Percentiles rank a stretch among this genome's conserved stretches.
Evolutionary conservation across 768 basidiomycete genomes (phyloP).

Genomic region (Mrakia hoshinonis): DNA sequence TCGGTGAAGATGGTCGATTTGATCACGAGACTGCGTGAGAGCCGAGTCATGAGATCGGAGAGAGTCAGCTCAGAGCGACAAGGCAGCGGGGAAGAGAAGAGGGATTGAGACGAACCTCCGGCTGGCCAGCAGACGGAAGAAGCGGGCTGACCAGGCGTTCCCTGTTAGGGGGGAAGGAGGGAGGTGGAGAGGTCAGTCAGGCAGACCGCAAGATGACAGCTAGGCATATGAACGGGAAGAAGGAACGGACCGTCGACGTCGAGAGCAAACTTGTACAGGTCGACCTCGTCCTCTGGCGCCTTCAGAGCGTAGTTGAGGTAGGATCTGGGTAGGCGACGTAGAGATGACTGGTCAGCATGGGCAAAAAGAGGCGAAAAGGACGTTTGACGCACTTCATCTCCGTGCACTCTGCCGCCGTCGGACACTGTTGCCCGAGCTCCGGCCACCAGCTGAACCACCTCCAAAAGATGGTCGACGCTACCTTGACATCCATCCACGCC

Average conservation of each 20-base stretch:
- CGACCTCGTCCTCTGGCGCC: neutral
- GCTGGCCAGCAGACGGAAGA: constrained; percentile 10
- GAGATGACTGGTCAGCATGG: neutral
- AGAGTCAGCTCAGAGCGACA: neutral
- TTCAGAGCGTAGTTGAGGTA: constrained; percentile 7
- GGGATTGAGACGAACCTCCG: neutral
- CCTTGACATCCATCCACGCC: constrained; percentile 2
- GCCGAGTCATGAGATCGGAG: neutral
- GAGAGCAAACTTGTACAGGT: constrained; percentile 1
- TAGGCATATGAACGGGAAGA: neutral
- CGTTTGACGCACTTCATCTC: neutral
- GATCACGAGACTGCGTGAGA: neutral
- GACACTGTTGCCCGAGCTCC: constrained; percentile 4
- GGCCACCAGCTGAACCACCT: constrained; percentile 14
- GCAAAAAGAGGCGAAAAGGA: neutral
- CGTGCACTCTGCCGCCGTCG: neutral
- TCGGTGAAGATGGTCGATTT: constrained; percentile 10
- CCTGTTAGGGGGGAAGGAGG: neutral
- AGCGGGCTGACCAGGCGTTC: constrained; percentile 1
- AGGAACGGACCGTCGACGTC: neutral
- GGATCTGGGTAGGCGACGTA: neutral
- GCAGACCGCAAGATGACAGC: neutral
- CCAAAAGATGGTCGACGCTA: constrained; percentile 1
- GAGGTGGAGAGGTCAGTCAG: neutral
- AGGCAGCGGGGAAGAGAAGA: neutral